Percentiles rank a stretch among this genome's conserved stretches.
These are phyloP conservation scores for Cladophialophora chaetospira DNA, from an alignment of 2,329 filamentous ascomycete genomes.

Conservation along the genomic window DNA sequence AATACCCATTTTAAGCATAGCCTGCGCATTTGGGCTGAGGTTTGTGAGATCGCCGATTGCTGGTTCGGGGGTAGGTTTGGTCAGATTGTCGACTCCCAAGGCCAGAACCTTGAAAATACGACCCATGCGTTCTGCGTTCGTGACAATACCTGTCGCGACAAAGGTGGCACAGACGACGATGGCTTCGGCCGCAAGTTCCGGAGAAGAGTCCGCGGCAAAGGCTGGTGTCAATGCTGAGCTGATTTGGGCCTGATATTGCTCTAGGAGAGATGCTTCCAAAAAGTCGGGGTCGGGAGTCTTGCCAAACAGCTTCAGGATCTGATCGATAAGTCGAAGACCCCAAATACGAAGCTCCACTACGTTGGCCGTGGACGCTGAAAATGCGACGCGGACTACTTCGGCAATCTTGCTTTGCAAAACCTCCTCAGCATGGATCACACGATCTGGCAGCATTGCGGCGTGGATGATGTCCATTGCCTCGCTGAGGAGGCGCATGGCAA, in stretches of 20 bases:
- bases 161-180: conserved; percentile 98
- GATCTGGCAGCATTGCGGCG: conserved; percentile 76
- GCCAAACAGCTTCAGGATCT: conserved; percentile 88
- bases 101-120: conserved; percentile 93
- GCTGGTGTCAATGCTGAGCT: conserved; percentile 94
- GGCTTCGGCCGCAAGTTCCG: conserved; percentile 91
- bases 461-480: conserved; percentile 78
- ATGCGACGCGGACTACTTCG: conserved; percentile 94
- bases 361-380: conserved; percentile 92
- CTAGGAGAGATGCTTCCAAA: conserved; percentile 90
- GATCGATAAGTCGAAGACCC: conserved; percentile 90
- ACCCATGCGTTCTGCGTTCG: conserved; percentile 97
- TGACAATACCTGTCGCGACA: conserved; percentile 95
- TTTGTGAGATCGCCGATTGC: conserved; percentile 86
- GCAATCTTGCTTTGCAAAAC: conserved; percentile 81
- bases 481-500: conserved; percentile 85
- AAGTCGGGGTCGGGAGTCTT: conserved; percentile 96
- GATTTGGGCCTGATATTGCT: conserved; percentile 98
- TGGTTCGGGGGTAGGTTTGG: conserved; percentile 26
- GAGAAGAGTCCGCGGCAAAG: conserved; percentile 92
- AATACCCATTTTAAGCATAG: conserved; percentile 98
- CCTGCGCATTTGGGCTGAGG: conserved; percentile 90
- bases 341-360: conserved; percentile 88
- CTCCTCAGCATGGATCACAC: conserved; percentile 74
- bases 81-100: conserved; percentile 84